Evolutionary conservation across 1,139 yeast genomes (phyloP), one percentile per base, ranked within the genome.

Genomic region (Protomyces inundatus): DNA sequence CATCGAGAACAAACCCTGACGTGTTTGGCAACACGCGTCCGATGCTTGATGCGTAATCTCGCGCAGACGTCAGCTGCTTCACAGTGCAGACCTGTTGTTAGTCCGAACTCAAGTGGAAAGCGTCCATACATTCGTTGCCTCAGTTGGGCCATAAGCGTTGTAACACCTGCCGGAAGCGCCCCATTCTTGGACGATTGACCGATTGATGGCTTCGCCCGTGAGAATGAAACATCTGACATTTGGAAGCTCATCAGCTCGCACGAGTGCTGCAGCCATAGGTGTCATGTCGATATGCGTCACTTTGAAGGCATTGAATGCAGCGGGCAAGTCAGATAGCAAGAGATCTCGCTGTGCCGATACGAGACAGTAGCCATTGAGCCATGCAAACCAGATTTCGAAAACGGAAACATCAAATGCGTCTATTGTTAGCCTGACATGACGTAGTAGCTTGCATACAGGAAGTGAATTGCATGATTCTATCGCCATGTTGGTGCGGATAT

Each of bases 141-240:
- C 70, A 30, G 70, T 66, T 1, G 70, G 68, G 10, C 70, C 70
- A 57, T 69, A 69, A 0, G 69, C 69, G 33, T 67, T 66, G 55
- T 54, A 58, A 32, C 68, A 45, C 32, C 57, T 14, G 45, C 65
- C 3, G 56, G 67, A 23, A 59, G 45, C 36, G 10, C 54, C 64
- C 68, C 68, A 65, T 7, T 61, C 65, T 14, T 45, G n/a, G 4
- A 67, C n/a, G 23, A 58, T 33, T 6, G 65, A 35, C 5, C 40
- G 54, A 4, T 64, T 37, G 7, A 68, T 46, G 4, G 63, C 40
- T 51, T 68, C 70, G 6, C 70, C 69, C 5, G 67, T 63, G 9
- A 63, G 51, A 45, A 68, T 60, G 35, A 68, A 40, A 40, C 64
- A 45, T 37, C 66, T 60, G 12, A 68, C 64, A 6, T 33, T 30